Evolutionary conservation across 2,329 filamentous ascomycete species (phyloP).

Genomic region (Moelleriella libera): DNA sequence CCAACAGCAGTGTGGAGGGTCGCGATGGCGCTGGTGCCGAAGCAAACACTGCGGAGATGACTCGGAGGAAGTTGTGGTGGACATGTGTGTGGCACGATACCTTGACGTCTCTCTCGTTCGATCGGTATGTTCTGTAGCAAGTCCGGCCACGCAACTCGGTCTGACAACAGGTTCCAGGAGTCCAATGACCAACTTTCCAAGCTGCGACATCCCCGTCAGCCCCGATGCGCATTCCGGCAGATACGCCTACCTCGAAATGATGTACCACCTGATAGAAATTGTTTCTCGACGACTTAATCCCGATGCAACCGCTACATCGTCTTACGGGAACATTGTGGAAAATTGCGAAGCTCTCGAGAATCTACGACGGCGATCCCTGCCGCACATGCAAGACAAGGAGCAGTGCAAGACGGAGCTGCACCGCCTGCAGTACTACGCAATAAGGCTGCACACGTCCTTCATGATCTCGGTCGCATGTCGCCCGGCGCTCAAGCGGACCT

Average conservation of each 20-base stretch:
- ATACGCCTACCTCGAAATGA: constrained; percentile 47
- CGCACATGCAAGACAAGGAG: constrained; percentile 43
- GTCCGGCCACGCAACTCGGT: not conserved
- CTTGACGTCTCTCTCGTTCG: constrained; percentile 50
- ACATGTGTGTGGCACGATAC: constrained; percentile 55
- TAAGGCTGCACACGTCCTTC: constrained; percentile 51
- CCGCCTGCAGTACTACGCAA: constrained; percentile 48
- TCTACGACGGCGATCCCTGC: constrained; percentile 31
- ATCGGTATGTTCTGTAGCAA: constrained; percentile 28
- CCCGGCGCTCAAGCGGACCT: constrained; percentile 43
- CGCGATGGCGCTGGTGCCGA: constrained; percentile 29
- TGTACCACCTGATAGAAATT: constrained; percentile 49
- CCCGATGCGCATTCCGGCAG: constrained; percentile 28
- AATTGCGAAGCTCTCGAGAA: constrained; percentile 41
- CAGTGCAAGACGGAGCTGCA: constrained; percentile 50
- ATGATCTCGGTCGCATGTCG: constrained; percentile 52
- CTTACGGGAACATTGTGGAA: constrained; percentile 40
- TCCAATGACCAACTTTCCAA: constrained; percentile 47
- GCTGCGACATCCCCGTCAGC: constrained; percentile 36
- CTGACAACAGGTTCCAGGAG: constrained; percentile 20
- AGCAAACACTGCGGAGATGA: constrained; percentile 35
- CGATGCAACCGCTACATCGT: constrained; percentile 32
- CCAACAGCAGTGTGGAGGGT: constrained; percentile 22
- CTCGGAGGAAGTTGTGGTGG: constrained; percentile 46
- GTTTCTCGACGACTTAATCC: constrained; percentile 44